Conservation (phyloP, 805 yeast genomes). For the Huiozyma sinensis region DNA sequence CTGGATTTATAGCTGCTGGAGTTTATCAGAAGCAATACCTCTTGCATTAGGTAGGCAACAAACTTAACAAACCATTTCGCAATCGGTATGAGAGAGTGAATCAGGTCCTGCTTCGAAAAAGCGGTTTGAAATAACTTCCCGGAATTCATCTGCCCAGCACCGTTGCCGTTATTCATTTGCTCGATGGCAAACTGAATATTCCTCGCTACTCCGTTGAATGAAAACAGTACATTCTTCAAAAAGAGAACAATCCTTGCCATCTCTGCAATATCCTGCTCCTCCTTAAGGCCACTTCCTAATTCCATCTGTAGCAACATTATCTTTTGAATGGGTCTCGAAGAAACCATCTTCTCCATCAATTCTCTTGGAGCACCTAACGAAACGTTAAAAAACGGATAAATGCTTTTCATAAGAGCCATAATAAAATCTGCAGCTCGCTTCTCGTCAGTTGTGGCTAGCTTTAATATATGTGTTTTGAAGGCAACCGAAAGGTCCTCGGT, state of each 20-base stretch:
- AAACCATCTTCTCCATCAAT: constrained; percentile 26
- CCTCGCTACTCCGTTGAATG: constrained; percentile 28
- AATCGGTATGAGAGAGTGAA: constrained; percentile 60
- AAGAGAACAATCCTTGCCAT: constrained; percentile 25
- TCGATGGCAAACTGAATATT: constrained; percentile 30
- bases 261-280: constrained; percentile 18
- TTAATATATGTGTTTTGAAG: constrained; percentile 22
- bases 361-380: constrained; percentile 28
- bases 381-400: constrained; percentile 27
- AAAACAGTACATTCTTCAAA: constrained; percentile 25
- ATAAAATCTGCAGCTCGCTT: constrained; percentile 21
- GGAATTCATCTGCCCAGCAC: constrained; percentile 5
- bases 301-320: constrained; percentile 27
- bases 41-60: constrained; percentile 62
- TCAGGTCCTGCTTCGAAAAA: constrained; percentile 49
- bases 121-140: constrained; percentile 39
- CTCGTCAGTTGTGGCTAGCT: constrained; percentile 12
- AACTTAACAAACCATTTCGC: constrained; percentile 82
- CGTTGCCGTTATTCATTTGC: constrained; percentile 14
- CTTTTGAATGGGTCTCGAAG: constrained; percentile 28
- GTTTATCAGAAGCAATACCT: constrained; percentile 40
- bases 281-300: constrained; percentile 22
- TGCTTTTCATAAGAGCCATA: constrained; percentile 15
- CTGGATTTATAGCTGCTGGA: constrained; percentile 13
- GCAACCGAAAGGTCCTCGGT: constrained; percentile 29